A percentile compares a stretch with the other conserved stretches of the same genome.
Conservation (phyloP, 2,329 filamentous ascomycete species). For the Diaporthe citrichinensis region DNA sequence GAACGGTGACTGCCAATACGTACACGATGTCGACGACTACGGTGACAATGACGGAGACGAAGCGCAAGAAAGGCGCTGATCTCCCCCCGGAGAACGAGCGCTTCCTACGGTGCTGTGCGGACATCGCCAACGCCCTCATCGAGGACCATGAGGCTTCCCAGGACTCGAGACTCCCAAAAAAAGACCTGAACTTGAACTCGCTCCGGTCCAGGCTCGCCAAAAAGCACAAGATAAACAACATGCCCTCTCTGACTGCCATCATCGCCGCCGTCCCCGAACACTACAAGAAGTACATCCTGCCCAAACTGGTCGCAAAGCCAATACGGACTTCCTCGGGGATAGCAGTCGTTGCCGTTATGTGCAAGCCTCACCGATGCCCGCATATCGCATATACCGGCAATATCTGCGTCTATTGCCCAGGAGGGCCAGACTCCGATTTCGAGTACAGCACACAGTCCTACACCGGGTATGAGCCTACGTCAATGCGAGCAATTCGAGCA, state of each 20-base stretch:
- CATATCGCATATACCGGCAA: constrained; percentile 99
- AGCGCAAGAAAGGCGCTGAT: constrained; percentile 79
- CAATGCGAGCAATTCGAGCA: constrained; percentile 97
- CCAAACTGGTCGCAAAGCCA: constrained; percentile 96
- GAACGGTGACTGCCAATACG: not conserved
- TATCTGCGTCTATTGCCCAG: constrained; percentile 98
- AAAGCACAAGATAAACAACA: constrained; percentile 89
- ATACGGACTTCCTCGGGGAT: constrained; percentile 97
- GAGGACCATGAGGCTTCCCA: constrained; percentile 90
- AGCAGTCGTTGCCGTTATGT: constrained; percentile 99
- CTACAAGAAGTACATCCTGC: constrained; percentile 99
- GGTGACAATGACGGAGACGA: constrained; percentile 73
- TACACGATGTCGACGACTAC: constrained; percentile 50
- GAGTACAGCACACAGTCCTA: constrained; percentile 99
- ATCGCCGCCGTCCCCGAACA: constrained; percentile 99
- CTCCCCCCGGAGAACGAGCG: constrained; percentile 94
- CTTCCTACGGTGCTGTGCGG: constrained; percentile 93
- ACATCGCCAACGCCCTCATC: constrained; percentile 93
- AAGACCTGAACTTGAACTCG: constrained; percentile 93
- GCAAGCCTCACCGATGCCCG: constrained; percentile 97
- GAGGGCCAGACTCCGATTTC: constrained; percentile 97
- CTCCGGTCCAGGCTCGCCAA: constrained; percentile 89
- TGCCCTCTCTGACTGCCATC: constrained; percentile 94
- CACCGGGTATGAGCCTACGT: constrained; percentile 97
- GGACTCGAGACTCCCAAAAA: constrained; percentile 79